A percentile compares a stretch with the other conserved stretches of the same genome.
Conservation (phyloP, 1,284 basidiomycete genomes). For the Tremellales sp. region DNA sequence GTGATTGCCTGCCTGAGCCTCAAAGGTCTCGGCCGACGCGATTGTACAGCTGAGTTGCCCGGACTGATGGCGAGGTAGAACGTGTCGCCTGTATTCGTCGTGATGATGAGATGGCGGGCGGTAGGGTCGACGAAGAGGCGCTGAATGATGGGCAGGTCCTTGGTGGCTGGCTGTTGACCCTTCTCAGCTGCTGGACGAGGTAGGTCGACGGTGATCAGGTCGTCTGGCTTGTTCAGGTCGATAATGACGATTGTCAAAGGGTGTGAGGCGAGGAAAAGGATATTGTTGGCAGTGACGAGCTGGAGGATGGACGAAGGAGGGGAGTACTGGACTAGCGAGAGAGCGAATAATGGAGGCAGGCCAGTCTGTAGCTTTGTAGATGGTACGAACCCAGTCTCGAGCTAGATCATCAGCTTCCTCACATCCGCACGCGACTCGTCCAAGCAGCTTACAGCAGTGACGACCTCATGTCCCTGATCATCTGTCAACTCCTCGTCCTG, state of each 20-base stretch:
- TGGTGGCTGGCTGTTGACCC: too few relatives aligned
- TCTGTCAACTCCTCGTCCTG: slow-evolving; percentile 56
- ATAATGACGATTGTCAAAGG: slow-evolving; percentile 76
- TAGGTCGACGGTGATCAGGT: slow-evolving; percentile 71
- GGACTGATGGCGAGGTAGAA: slow-evolving; percentile 71
- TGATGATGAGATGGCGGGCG: slow-evolving; percentile 81
- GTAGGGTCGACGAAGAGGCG: slow-evolving; percentile 87
- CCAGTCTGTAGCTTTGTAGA: slow-evolving; percentile 34
- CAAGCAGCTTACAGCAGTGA: slow-evolving; percentile 26
- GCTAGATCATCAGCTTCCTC: slow-evolving; percentile 27
- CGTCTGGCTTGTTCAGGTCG: slow-evolving; percentile 74
- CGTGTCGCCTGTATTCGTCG: slow-evolving; percentile 83
- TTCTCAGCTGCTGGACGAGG: slow-evolving; percentile 55
- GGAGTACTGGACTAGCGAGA: slow-evolving; percentile 81
- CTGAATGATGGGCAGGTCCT: slow-evolving; percentile 58
- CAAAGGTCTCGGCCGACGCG: slow-evolving; percentile 67
- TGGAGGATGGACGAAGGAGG: slow-evolving; percentile 74
- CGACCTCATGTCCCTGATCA: slow-evolving; percentile 28
- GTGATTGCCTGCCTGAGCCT: slow-evolving; percentile 87
- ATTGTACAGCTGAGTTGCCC: slow-evolving; percentile 45
- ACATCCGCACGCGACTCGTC: neutral
- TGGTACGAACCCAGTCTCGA: slow-evolving; percentile 50
- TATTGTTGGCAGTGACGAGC: slow-evolving; percentile 77
- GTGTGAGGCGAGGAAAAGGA: slow-evolving; percentile 76
- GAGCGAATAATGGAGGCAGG: slow-evolving; percentile 69